Evolutionary conservation across 202 grass and related monocot species (phyloP).

Genomic region (Zizania palustris): DNA sequence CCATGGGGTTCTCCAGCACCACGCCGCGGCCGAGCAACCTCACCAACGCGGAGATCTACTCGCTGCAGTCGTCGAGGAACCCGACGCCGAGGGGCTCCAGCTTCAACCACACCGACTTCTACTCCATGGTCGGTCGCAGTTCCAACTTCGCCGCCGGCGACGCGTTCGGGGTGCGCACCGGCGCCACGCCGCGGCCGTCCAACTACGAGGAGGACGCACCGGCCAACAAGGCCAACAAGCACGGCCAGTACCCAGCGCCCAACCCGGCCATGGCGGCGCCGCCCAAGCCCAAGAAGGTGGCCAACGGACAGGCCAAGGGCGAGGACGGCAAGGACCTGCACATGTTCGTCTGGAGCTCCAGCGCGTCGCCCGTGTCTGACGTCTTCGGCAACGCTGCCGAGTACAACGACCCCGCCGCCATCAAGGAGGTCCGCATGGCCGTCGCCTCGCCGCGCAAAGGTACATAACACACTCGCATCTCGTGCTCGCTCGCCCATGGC

Average conservation of each 20-base stretch:
- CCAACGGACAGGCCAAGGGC: slow-evolving; percentile 57
- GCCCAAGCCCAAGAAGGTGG: slow-evolving; percentile 49
- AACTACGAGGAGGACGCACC: slow-evolving; percentile 90
- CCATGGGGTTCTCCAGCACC: slow-evolving; percentile 85
- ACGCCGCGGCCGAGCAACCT: slow-evolving; percentile 95
- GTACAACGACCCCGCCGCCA: slow-evolving; percentile 65
- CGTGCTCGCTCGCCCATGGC: background rate
- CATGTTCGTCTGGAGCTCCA: slow-evolving; percentile 99
- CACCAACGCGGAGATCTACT: slow-evolving; percentile 99
- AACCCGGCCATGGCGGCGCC: slow-evolving; percentile 71
- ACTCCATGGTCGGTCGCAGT: slow-evolving; percentile 96
- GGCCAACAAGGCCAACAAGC: slow-evolving; percentile 46
- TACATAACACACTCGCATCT: slow-evolving; percentile 2
- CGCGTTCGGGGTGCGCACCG: slow-evolving; percentile 68
- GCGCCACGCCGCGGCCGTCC: slow-evolving; percentile 69
- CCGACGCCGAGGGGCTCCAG: slow-evolving; percentile 90
- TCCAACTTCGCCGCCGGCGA: slow-evolving; percentile 85
- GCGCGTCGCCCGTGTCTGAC: slow-evolving; percentile 94
- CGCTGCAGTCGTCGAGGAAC: slow-evolving; percentile 92
- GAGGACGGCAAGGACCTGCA: slow-evolving; percentile 98
- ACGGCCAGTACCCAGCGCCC: slow-evolving; percentile 82
- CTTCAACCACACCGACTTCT: slow-evolving; percentile 99
- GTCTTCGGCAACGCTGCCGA: slow-evolving; percentile 79
- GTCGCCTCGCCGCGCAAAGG: slow-evolving; percentile 90
- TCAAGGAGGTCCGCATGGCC: slow-evolving; percentile 74